These are phyloP conservation scores for Fusarium mangiferae DNA, from an alignment of 2,329 filamentous ascomycete genomes.

Conservation along the genomic window DNA sequence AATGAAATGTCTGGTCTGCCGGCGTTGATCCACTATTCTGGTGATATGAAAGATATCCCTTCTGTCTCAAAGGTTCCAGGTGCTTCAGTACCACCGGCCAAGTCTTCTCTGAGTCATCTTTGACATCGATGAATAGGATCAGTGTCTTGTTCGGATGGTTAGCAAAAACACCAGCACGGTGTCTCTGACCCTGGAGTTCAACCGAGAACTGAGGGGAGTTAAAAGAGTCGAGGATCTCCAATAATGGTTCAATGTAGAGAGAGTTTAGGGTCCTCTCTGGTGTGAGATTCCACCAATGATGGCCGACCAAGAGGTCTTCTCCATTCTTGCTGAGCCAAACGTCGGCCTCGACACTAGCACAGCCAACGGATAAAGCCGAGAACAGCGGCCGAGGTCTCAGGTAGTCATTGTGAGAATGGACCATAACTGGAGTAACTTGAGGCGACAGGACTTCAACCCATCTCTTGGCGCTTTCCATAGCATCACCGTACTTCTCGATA, in stretches of 20 bases:
- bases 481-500: slow-evolving; percentile 13
- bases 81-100: slow-evolving; percentile 44
- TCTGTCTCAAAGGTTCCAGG: slow-evolving; percentile 67
- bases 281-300: slow-evolving; percentile 59
- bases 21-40: slow-evolving; percentile 52
- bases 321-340: slow-evolving; percentile 67
- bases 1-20: slow-evolving; percentile 49
- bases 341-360: slow-evolving; percentile 73
- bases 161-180: slow-evolving; percentile 63
- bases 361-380: slow-evolving; percentile 68
- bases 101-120: slow-evolving; percentile 53
- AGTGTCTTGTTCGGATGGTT: slow-evolving; percentile 63
- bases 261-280: slow-evolving; percentile 65
- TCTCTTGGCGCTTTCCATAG: slow-evolving; percentile 18
- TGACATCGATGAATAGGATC: slow-evolving; percentile 74
- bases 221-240: slow-evolving; percentile 63
- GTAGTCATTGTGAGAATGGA: slow-evolving; percentile 76
- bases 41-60: slow-evolving; percentile 64
- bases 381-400: slow-evolving; percentile 71
- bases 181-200: not conserved
- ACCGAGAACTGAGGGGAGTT: not conserved
- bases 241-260: slow-evolving; percentile 73
- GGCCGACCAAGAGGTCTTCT: slow-evolving; percentile 68
- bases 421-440: slow-evolving; percentile 32
- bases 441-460: slow-evolving; percentile 33